Conservation (phyloP, 441 rosid genomes). For the Biscutella laevigata region DNA sequence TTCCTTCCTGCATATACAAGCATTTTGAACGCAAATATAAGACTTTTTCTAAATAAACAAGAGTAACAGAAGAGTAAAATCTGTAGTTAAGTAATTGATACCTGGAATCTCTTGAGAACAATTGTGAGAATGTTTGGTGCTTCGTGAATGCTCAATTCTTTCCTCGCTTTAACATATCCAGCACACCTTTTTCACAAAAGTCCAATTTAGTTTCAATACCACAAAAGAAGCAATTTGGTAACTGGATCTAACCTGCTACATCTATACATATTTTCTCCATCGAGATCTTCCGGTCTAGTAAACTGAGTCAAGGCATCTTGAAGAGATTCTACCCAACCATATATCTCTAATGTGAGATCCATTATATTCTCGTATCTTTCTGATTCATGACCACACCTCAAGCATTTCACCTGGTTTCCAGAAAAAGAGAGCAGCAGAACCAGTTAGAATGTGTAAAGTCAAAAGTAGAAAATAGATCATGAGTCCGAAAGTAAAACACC, state of each 20-base stretch:
- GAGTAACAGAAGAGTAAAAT: background rate
- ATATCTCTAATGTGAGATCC: slow-evolving; percentile 84
- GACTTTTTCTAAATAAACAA: background rate
- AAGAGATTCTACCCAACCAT: slow-evolving; percentile 73
- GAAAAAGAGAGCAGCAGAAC: slow-evolving; percentile 3
- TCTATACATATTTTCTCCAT: slow-evolving; percentile 86
- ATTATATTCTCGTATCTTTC: slow-evolving; percentile 75
- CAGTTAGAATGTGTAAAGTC: slow-evolving; percentile 7
- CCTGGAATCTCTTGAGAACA: slow-evolving; percentile 88
- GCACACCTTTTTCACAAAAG: slow-evolving; percentile 42
- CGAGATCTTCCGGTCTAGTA: slow-evolving; percentile 72
- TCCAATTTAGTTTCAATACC: background rate
- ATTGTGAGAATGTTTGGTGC: slow-evolving; percentile 85
- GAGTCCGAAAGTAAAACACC: slow-evolving; percentile 30
- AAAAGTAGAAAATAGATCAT: background rate
- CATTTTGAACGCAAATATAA: background rate
- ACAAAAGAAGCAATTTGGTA: background rate
- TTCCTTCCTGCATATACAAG: slow-evolving; percentile 56
- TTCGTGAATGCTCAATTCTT: slow-evolving; percentile 74
- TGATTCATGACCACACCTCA: slow-evolving; percentile 69
- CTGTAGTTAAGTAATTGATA: slow-evolving; percentile 17
- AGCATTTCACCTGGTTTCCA: slow-evolving; percentile 60
- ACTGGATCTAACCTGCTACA: slow-evolving; percentile 59
- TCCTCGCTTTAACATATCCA: slow-evolving; percentile 67
- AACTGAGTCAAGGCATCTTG: slow-evolving; percentile 81